A percentile compares a stretch with the other conserved stretches of the same genome.
Conservation (phyloP, 1,284 basidiomycete species). For the Microbotryum violaceum region DNA sequence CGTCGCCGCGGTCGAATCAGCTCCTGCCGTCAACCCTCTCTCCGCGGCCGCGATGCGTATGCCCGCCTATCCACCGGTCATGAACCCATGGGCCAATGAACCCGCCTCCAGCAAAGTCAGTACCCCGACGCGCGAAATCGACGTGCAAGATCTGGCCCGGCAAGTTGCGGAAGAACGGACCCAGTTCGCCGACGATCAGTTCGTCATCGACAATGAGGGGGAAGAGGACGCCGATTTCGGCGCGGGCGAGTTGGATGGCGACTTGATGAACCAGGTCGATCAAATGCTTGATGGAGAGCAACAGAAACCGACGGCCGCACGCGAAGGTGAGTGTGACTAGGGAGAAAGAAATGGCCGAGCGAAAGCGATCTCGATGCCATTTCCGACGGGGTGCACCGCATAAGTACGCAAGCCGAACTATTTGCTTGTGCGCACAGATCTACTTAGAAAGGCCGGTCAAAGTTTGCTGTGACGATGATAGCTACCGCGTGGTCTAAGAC, state of each 20-base stretch:
- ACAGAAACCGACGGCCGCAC: not conserved
- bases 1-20: not conserved
- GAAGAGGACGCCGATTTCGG: slow-evolving; percentile 66
- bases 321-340: slow-evolving; percentile 7
- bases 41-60: slow-evolving; percentile 35
- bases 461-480: slow-evolving; percentile 1
- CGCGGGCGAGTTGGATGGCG: slow-evolving; percentile 56
- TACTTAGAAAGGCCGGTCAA: not conserved
- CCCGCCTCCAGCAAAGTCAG: slow-evolving; percentile 48
- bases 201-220: slow-evolving; percentile 84
- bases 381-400: too few relatives aligned
- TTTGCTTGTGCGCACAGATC: not conserved
- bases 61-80: slow-evolving; percentile 43
- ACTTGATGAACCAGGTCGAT: slow-evolving; percentile 75
- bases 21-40: slow-evolving; percentile 25
- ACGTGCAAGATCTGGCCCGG: slow-evolving; percentile 69
- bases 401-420: not conserved
- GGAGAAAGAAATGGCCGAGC: not conserved
- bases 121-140: slow-evolving; percentile 45
- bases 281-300: slow-evolving; percentile 33
- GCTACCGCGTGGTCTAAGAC: not conserved
- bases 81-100: slow-evolving; percentile 34
- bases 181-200: slow-evolving; percentile 77
- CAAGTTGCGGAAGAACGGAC: slow-evolving; percentile 42
- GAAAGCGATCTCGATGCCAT: not conserved